A percentile compares a stretch with the other conserved stretches of the same genome.
phyloP scores from a whole-genome alignment of 768 basidiomycete species.

The Mycena maculata region DNA sequence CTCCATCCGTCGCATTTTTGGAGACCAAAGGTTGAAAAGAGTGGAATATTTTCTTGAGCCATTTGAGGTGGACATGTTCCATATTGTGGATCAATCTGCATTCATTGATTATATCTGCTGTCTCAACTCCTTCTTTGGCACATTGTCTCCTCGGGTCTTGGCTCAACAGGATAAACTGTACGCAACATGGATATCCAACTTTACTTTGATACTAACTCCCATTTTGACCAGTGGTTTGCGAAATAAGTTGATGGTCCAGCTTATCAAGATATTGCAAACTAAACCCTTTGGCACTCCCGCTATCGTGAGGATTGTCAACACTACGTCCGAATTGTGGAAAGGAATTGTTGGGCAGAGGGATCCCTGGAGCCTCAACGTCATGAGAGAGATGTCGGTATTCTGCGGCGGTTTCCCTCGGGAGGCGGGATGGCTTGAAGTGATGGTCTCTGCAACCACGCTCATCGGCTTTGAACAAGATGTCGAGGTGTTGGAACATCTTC shows the following conservation, averaged over 20 bases:
- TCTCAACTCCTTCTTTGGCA: neutral
- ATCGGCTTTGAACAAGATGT: neutral
- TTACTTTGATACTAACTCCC: neutral
- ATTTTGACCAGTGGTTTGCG: neutral
- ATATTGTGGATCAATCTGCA: neutral
- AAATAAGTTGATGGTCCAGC: neutral
- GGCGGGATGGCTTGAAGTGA: too few species aligned
- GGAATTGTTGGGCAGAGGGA: too few species aligned
- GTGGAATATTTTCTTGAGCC: neutral
- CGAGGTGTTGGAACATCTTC: neutral
- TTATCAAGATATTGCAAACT: neutral
- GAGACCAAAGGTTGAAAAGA: too few species aligned
- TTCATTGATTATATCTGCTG: conserved; percentile 1
- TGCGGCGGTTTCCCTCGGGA: too few species aligned
- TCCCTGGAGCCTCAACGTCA: neutral
- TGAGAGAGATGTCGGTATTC: too few species aligned
- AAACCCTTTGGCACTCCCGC: neutral
- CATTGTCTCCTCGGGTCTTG: neutral
- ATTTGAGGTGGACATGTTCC: neutral
- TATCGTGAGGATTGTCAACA: neutral
- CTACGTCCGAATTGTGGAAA: neutral
- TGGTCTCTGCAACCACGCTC: neutral
- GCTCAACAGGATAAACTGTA: neutral
- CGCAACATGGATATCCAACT: neutral
- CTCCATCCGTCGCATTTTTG: too few species aligned